These are phyloP conservation scores for Cladosporium sp. DNA, from an alignment of 2,329 filamentous ascomycete genomes.

Conservation along the genomic window DNA sequence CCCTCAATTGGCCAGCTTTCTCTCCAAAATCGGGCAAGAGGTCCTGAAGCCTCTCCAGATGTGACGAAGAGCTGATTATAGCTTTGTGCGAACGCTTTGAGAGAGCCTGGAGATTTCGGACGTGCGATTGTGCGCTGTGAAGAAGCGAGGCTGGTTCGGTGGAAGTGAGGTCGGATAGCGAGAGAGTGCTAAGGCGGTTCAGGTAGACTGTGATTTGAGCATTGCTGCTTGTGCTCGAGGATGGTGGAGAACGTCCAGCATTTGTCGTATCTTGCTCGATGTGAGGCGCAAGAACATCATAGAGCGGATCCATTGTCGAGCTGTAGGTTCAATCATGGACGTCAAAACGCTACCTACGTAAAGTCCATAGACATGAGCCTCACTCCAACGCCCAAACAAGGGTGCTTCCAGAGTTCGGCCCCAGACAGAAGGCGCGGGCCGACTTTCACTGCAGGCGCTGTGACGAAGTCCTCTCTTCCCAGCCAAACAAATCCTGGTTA, in stretches of 20 bases:
- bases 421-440: neutral
- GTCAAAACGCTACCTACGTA: too few species aligned
- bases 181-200: conserved; percentile 69
- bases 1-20: conserved; percentile 62
- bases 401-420: neutral
- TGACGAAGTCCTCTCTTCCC: neutral
- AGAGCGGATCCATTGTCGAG: conserved; percentile 56
- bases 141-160: conserved; percentile 76
- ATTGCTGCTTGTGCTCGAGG: conserved; percentile 40
- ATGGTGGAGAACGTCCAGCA: conserved; percentile 35
- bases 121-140: conserved; percentile 73
- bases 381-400: too few species aligned
- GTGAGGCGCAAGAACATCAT: conserved; percentile 67
- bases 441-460: neutral
- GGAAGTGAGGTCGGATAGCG: conserved; percentile 66
- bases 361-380: neutral
- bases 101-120: conserved; percentile 79
- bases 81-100: conserved; percentile 85
- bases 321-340: too few species aligned
- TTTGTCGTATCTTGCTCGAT: conserved; percentile 42
- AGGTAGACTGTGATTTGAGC: conserved; percentile 66
- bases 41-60: conserved; percentile 68
- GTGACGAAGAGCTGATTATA: conserved; percentile 75
- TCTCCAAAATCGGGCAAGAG: conserved; percentile 67
- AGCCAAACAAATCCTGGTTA: too few species aligned